phyloP scores from a whole-genome alignment of 306 rosid species.

The Rosa rugosa region DNA sequence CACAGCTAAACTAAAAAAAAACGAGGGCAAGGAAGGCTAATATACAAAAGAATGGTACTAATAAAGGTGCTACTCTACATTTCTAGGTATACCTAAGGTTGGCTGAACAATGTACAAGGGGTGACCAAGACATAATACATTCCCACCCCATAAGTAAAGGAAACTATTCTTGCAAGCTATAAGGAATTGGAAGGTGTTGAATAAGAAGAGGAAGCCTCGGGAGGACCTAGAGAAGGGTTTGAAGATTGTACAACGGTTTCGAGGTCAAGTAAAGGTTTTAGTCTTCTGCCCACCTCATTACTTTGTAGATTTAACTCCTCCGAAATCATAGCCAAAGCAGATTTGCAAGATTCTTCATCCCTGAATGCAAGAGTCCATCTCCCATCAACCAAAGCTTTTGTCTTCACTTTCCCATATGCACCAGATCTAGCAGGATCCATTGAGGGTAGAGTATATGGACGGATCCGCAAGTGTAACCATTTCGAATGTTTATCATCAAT shows the following conservation, averaged over 20 bases:
- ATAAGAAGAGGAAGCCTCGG: conserved; percentile 33
- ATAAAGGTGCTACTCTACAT: conserved; percentile 46
- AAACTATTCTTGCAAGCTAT: conserved; percentile 37
- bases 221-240: conserved; percentile 24
- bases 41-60: conserved; percentile 69
- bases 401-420: conserved; percentile 36
- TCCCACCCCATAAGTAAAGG: conserved; percentile 48
- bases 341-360: conserved; percentile 76
- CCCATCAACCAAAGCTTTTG: conserved; percentile 75
- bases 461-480: conserved; percentile 91
- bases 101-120: conserved; percentile 53
- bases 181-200: conserved; percentile 39
- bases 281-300: conserved; percentile 74
- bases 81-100: conserved; percentile 34
- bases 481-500: conserved; percentile 64
- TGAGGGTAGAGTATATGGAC: conserved; percentile 70
- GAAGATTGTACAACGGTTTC: conserved; percentile 45
- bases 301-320: conserved; percentile 57
- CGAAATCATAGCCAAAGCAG: conserved; percentile 65
- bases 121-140: conserved; percentile 35
- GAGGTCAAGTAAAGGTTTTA: conserved; percentile 67
- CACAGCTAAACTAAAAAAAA: conserved; percentile 31
- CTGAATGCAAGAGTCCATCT: conserved; percentile 93
- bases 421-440: conserved; percentile 50
- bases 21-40: conserved; percentile 31